These are phyloP conservation scores for Ceratonia siliqua DNA, from an alignment of 306 rosid species.

Conservation along the genomic window DNA sequence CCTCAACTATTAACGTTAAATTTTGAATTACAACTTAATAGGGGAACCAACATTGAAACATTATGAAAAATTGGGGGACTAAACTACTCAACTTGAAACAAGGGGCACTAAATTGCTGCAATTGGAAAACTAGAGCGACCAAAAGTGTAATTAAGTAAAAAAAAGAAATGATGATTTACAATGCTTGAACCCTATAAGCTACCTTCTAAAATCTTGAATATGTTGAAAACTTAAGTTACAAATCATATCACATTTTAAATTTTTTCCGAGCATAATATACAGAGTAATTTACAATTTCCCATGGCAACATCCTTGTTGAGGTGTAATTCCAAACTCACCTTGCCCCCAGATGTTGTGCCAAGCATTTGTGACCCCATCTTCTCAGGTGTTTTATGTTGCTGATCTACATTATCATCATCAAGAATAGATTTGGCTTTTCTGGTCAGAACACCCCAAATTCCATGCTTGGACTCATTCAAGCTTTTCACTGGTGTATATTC, in stretches of 20 bases:
- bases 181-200: neutral
- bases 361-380: constrained; percentile 46
- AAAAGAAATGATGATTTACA: constrained; percentile 1
- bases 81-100: too few relatives aligned
- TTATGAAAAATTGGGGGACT: too few relatives aligned
- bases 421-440: constrained; percentile 88
- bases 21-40: too few relatives aligned
- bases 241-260: neutral
- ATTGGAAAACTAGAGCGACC: too few relatives aligned
- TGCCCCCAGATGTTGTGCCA: constrained; percentile 50
- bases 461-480: constrained; percentile 76
- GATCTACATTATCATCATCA: constrained; percentile 66
- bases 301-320: constrained; percentile 10
- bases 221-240: neutral
- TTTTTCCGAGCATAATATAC: constrained; percentile 1
- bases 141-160: too few relatives aligned
- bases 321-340: constrained; percentile 56
- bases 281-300: too few relatives aligned
- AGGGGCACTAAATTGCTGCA: too few relatives aligned
- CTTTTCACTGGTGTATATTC: constrained; percentile 80
- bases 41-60: too few relatives aligned
- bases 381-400: constrained; percentile 46
- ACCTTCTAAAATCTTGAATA: constrained; percentile 16
- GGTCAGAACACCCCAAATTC: constrained; percentile 91
- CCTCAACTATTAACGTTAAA: too few relatives aligned